Conservation (phyloP, 2,329 filamentous ascomycete species). For the Fusarium begoniae region DNA sequence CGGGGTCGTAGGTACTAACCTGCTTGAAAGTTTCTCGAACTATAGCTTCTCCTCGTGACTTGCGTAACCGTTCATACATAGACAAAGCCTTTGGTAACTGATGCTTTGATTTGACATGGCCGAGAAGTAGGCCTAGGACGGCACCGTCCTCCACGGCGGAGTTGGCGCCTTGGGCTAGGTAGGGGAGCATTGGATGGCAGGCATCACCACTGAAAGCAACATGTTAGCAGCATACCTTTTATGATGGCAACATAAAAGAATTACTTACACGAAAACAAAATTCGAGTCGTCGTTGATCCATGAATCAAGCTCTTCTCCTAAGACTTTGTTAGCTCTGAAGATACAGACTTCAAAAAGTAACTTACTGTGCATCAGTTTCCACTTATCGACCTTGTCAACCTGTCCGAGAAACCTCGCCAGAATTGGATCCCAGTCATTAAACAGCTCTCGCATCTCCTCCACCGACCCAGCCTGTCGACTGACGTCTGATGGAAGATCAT, state of each 20-base stretch:
- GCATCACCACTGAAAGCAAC: constrained; percentile 60
- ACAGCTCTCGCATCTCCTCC: constrained; percentile 6
- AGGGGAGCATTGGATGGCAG: constrained; percentile 72
- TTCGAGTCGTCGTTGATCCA: constrained; percentile 65
- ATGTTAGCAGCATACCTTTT: fast-evolving
- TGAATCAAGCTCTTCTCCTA: not conserved
- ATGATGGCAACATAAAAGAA: fast-evolving
- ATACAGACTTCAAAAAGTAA: fast-evolving
- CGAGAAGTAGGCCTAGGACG: constrained; percentile 67
- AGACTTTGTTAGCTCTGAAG: fast-evolving
- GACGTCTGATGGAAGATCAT: constrained; percentile 66
- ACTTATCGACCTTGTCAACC: not conserved
- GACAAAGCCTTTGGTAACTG: constrained; percentile 56
- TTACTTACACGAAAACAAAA: constrained; percentile 56
- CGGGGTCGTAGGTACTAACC: not conserved
- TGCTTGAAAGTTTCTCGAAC: constrained; percentile 69
- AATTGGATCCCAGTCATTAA: constrained; percentile 10
- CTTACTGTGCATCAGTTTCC: constrained; percentile 16
- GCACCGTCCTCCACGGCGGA: constrained; percentile 74
- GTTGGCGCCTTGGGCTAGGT: constrained; percentile 73
- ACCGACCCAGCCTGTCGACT: constrained; percentile 27
- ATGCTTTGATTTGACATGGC: constrained; percentile 56
- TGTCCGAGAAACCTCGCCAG: constrained; percentile 4
- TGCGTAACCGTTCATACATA: constrained; percentile 59
- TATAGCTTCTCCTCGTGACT: constrained; percentile 61